These are phyloP conservation scores for Silene coronaria DNA, from an alignment of 179 eudicot species.

Conservation along the genomic window DNA sequence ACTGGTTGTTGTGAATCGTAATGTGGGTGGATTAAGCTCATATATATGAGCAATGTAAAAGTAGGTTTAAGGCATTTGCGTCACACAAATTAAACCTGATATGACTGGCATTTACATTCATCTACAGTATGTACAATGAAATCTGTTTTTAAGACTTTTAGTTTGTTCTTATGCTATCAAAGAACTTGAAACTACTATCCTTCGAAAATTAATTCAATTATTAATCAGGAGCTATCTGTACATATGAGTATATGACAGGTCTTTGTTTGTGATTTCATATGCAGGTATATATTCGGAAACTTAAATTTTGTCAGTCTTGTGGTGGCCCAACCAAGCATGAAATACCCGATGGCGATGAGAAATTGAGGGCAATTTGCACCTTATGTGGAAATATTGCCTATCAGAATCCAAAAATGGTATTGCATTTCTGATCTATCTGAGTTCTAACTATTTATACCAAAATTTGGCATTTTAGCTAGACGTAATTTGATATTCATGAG, in stretches of 20 bases:
- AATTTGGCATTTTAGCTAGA: no score
- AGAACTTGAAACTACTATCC: background rate
- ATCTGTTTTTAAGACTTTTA: background rate
- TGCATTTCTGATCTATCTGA: background rate
- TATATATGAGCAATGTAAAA: no score
- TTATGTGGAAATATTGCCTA: slow-evolving; percentile 76
- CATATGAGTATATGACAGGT: background rate
- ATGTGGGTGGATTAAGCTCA: no score
- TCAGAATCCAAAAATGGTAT: slow-evolving; percentile 96
- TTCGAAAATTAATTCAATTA: background rate
- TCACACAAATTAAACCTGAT: background rate
- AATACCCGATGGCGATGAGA: slow-evolving; percentile 94
- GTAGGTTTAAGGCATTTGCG: background rate
- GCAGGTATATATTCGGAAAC: slow-evolving; percentile 59
- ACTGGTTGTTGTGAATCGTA: no score
- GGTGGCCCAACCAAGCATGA: slow-evolving; percentile 89
- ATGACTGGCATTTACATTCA: background rate
- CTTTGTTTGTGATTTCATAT: slow-evolving; percentile 15
- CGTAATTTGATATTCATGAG: background rate
- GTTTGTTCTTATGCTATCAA: no score
- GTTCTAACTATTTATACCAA: background rate
- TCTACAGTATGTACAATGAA: background rate
- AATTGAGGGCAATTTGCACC: slow-evolving; percentile 81
- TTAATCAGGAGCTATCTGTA: background rate
- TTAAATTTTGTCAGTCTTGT: slow-evolving; percentile 85